Conservation (phyloP, 1,284 basidiomycete species). For the Inonotus hispidus region DNA sequence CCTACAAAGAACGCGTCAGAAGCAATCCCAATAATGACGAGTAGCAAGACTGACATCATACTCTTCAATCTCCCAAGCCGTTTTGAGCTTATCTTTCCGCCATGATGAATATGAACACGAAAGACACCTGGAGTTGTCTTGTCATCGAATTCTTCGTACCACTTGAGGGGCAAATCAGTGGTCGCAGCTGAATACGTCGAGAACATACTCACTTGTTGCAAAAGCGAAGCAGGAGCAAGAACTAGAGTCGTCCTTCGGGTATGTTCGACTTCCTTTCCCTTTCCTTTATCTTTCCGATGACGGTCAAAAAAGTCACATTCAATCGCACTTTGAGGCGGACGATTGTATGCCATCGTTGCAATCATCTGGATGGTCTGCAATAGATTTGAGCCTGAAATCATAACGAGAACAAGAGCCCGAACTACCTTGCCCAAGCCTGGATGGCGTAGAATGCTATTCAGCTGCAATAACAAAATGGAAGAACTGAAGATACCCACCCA, state of each 20-base stretch:
- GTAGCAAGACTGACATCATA: conserved; percentile 44
- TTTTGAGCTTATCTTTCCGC: conserved; percentile 59
- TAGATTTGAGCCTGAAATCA: not conserved
- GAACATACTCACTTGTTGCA: conserved; percentile 45
- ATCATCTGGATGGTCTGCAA: conserved; percentile 54
- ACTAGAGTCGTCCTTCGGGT: conserved; percentile 51
- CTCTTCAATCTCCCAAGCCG: conserved; percentile 36
- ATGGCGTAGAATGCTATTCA: conserved; percentile 28
- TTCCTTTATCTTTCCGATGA: not conserved
- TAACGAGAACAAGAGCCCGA: not conserved
- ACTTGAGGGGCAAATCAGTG: conserved; percentile 34
- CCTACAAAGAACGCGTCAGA: conserved; percentile 28
- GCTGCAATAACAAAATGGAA: conserved; percentile 30
- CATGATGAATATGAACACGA: conserved; percentile 58
- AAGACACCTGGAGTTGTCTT: conserved; percentile 60
- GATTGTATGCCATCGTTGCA: conserved; percentile 60
- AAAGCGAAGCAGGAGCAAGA: conserved; percentile 63
- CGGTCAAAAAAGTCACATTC: conserved; percentile 5
- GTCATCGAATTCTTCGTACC: conserved; percentile 62
- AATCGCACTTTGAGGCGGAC: conserved; percentile 28
- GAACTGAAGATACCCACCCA: conserved; percentile 27
- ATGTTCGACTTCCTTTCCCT: conserved; percentile 31
- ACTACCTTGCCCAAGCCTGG: conserved; percentile 58
- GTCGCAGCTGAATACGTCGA: not conserved
- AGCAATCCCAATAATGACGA: conserved; percentile 2